These are phyloP conservation scores for Raphanus hybrid DNA, from an alignment of 441 rosid genomes.

Conservation along the genomic window DNA sequence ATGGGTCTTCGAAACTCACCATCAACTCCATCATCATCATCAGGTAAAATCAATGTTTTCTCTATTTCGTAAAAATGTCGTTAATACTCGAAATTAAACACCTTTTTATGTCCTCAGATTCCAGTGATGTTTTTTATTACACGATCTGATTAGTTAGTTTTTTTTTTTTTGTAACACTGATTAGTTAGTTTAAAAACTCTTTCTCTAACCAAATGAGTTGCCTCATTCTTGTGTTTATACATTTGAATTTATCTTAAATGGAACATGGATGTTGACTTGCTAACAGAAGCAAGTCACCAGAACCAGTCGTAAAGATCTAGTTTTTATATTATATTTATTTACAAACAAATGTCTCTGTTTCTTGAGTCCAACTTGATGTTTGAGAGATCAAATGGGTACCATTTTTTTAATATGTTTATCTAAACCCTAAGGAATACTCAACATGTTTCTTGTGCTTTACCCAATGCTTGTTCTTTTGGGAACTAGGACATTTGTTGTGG, in stretches of 20 bases:
- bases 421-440: conserved; percentile 2
- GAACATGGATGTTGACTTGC: conserved; percentile 30
- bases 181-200: not conserved
- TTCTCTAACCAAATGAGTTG: not conserved
- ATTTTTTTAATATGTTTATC: conserved; percentile 6
- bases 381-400: conserved; percentile 10
- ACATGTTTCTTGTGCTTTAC: not conserved
- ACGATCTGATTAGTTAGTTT: conserved; percentile 12
- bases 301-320: conserved; percentile 16
- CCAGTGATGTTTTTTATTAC: not conserved
- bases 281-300: conserved; percentile 8
- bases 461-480: not conserved
- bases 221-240: not conserved
- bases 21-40: conserved; percentile 35
- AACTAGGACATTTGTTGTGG: not conserved
- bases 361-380: not conserved
- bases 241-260: not conserved
- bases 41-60: conserved; percentile 43
- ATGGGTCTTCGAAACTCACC: conserved; percentile 56
- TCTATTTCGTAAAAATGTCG: not conserved
- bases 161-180: too few species aligned
- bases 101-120: not conserved
- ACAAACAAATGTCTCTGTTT: conserved; percentile 12
- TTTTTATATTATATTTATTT: conserved; percentile 6
- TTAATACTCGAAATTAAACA: not conserved